phyloP scores from a whole-genome alignment of 2,329 filamentous ascomycete species.

The Myriosclerotinia scirpicola region DNA sequence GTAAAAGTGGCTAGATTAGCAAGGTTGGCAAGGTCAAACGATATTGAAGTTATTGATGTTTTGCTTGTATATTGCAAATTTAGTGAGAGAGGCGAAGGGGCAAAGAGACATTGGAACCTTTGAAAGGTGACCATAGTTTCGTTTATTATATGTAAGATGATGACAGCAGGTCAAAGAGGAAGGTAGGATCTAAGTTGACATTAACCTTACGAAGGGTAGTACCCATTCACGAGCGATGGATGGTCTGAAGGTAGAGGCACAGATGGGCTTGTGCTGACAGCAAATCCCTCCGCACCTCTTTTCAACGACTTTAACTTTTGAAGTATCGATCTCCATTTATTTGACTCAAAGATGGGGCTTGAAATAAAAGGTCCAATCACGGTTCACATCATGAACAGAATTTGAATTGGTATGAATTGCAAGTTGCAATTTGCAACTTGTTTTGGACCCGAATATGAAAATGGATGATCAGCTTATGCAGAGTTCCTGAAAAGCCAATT shows the following conservation, averaged over 20 bases:
- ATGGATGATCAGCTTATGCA: conserved; percentile 1
- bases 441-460: background rate
- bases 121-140: background rate
- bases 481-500: background rate
- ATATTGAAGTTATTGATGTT: background rate
- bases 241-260: conserved; percentile 12
- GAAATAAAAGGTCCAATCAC: conserved; percentile 7
- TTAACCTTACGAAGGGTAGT: conserved; percentile 10
- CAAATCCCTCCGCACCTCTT: conserved; percentile 1
- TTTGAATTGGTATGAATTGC: background rate
- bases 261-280: conserved; percentile 14
- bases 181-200: conserved; percentile 12
- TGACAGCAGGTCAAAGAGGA: background rate
- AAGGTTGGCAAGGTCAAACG: background rate
- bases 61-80: background rate
- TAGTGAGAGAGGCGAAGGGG: background rate
- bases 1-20: background rate
- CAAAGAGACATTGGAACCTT: background rate
- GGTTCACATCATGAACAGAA: conserved; percentile 10
- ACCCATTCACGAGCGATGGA: conserved; percentile 14
- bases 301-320: conserved; percentile 1
- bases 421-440: background rate
- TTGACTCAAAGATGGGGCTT: conserved; percentile 5
- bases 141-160: background rate
- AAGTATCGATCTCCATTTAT: conserved; percentile 4